Percentiles rank a stretch among this genome's conserved stretches.
Conservation (phyloP, 2,329 filamentous ascomycete species). For the Pezicula neosporulosa region DNA sequence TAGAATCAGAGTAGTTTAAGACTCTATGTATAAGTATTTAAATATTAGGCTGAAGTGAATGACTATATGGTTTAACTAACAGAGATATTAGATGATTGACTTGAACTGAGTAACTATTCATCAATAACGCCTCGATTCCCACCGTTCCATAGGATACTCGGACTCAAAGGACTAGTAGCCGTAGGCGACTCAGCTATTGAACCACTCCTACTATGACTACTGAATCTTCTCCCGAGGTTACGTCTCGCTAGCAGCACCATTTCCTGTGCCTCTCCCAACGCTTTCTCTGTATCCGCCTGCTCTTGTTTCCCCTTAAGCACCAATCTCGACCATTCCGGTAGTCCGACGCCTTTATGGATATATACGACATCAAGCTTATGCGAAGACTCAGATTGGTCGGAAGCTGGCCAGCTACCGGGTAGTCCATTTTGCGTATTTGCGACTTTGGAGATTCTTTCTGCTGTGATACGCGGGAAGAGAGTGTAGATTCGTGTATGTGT, state of each 20-base stretch:
- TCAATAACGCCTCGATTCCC: neutral
- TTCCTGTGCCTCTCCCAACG: constrained; percentile 1
- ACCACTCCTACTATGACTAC: neutral
- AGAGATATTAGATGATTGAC: no score
- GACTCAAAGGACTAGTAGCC: constrained; percentile 2
- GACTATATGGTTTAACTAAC: no score
- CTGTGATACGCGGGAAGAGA: constrained; percentile 11
- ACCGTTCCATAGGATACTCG: neutral
- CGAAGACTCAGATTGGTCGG: constrained; percentile 5
- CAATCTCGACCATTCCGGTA: constrained; percentile 9
- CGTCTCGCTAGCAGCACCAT: neutral
- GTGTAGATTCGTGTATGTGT: constrained; percentile 8
- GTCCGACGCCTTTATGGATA: constrained; percentile 10
- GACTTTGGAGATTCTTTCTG: neutral
- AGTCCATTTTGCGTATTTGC: neutral
- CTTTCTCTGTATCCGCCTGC: constrained; percentile 4
- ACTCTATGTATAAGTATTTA: no score
- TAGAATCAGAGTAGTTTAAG: no score
- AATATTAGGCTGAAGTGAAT: no score
- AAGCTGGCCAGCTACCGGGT: neutral
- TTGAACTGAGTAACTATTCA: neutral
- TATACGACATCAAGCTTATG: neutral
- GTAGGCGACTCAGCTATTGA: constrained; percentile 1
- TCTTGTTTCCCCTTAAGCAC: constrained; percentile 11
- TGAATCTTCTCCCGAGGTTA: neutral